Evolutionary conservation across 2,329 filamentous ascomycete species (phyloP).

Genomic region (Diplodia scrobiculata): DNA sequence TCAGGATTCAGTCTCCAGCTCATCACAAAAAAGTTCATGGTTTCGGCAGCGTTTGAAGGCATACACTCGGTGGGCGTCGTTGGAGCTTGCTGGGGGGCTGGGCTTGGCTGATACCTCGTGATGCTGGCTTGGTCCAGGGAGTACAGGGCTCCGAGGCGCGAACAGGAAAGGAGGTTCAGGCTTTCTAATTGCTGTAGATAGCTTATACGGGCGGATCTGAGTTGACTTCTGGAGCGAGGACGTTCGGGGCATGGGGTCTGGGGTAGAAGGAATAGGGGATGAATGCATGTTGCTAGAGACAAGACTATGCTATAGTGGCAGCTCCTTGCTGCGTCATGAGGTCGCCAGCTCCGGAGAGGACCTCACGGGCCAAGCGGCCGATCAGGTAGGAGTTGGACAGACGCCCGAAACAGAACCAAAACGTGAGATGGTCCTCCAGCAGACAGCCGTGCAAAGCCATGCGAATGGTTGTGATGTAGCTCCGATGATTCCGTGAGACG

Average conservation of each 20-base stretch:
- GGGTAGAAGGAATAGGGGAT: slow-evolving; percentile 16
- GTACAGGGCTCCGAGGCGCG: slow-evolving; percentile 19
- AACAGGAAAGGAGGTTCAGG: slow-evolving; percentile 8
- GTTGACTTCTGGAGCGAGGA: slow-evolving; percentile 3
- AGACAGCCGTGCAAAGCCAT: neutral
- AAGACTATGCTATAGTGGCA: slow-evolving; percentile 2
- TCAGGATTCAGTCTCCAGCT: slow-evolving; percentile 2
- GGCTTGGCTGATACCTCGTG: slow-evolving; percentile 22
- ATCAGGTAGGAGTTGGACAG: neutral
- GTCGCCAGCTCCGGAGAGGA: neutral
- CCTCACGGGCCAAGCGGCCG: neutral
- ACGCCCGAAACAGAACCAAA: neutral
- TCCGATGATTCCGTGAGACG: neutral
- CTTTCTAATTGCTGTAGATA: slow-evolving; percentile 26
- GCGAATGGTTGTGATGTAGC: neutral
- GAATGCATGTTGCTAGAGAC: slow-evolving; percentile 24
- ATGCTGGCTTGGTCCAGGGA: slow-evolving; percentile 23
- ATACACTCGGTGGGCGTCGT: slow-evolving; percentile 13
- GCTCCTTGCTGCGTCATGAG: neutral
- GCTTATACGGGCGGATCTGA: slow-evolving; percentile 18
- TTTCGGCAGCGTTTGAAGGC: slow-evolving; percentile 27
- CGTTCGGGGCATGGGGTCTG: slow-evolving; percentile 1
- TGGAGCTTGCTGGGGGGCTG: slow-evolving; percentile 4
- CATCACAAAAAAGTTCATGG: slow-evolving; percentile 19
- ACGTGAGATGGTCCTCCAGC: neutral